A percentile compares a stretch with the other conserved stretches of the same genome.
These are phyloP conservation scores for Globisporangium acanthophoron DNA, from an alignment of 352 stramenopile genomes.

Conservation along the genomic window DNA sequence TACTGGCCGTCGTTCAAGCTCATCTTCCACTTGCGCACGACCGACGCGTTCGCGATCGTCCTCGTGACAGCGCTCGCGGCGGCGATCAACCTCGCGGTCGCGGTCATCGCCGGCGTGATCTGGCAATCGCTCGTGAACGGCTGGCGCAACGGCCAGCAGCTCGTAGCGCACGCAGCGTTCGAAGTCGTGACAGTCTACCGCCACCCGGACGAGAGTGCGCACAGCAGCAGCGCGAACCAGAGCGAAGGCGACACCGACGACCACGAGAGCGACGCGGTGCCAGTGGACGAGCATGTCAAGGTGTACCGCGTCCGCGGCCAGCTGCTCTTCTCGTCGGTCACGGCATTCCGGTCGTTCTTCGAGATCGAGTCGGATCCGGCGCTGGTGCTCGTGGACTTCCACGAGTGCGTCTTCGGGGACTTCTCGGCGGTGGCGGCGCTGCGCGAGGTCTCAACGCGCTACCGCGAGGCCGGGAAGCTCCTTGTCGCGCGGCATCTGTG, in stretches of 20 bases:
- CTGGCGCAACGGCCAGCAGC: conserved; percentile 62
- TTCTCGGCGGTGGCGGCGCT: conserved; percentile 83
- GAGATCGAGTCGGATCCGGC: conserved; percentile 54
- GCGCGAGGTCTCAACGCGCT: conserved; percentile 63
- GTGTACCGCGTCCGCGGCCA: conserved; percentile 72
- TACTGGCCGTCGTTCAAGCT: conserved; percentile 87
- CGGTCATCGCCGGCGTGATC: conserved; percentile 79
- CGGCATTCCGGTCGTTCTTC: conserved; percentile 77
- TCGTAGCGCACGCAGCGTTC: conserved; percentile 29
- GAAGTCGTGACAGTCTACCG: conserved; percentile 29
- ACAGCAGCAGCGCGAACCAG: conserved; percentile 17
- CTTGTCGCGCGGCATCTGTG: conserved; percentile 63
- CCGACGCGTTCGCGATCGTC: conserved; percentile 75
- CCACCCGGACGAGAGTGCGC: conserved; percentile 4
- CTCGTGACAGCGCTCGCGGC: conserved; percentile 81
- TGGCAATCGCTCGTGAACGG: conserved; percentile 80
- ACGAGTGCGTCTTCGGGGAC: conserved; percentile 68
- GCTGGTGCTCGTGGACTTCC: conserved; percentile 72
- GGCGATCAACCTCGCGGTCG: conserved; percentile 84
- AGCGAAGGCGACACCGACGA: conserved; percentile 25
- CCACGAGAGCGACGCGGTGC: conserved; percentile 19
- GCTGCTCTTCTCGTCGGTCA: conserved; percentile 79
- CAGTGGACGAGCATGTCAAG: conserved; percentile 25
- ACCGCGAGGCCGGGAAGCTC: conserved; percentile 65
- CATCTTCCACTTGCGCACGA: conserved; percentile 60